phyloP scores from a whole-genome alignment of 2,329 filamentous ascomycete genomes.

The Ceratocystis eucalypticola region DNA sequence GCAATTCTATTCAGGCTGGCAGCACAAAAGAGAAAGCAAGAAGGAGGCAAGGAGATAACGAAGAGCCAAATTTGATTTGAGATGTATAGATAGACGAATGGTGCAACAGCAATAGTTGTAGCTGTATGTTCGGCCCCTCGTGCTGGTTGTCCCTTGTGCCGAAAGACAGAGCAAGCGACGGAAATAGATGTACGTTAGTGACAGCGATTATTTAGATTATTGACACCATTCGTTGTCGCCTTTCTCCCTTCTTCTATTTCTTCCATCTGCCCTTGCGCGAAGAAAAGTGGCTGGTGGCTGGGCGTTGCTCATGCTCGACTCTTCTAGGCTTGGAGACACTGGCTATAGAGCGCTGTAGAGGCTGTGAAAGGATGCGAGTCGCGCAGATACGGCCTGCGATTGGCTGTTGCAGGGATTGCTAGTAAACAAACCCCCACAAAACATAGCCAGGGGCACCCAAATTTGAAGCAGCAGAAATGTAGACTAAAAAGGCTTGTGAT shows the following conservation, averaged over 20 bases:
- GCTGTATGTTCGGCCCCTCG: too few species aligned
- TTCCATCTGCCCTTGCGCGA: conserved; percentile 7
- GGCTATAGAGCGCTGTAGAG: not conserved
- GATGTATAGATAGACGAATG: too few species aligned
- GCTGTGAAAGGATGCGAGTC: conserved; percentile 12
- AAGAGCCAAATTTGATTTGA: too few species aligned
- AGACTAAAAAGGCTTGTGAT: conserved; percentile 1
- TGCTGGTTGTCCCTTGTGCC: too few species aligned
- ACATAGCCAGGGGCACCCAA: conserved; percentile 1
- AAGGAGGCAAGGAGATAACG: too few species aligned
- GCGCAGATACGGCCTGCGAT: conserved; percentile 6
- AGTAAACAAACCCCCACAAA: conserved; percentile 19
- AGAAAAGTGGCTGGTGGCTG: conserved; percentile 8
- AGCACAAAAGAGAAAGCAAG: too few species aligned
- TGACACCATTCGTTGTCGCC: not conserved
- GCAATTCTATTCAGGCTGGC: too few species aligned
- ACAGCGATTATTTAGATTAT: not conserved
- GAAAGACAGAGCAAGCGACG: too few species aligned
- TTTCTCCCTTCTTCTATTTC: conserved; percentile 2
- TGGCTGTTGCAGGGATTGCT: conserved; percentile 10
- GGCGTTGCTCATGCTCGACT: conserved; percentile 2
- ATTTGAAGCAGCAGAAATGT: not conserved
- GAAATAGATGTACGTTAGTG: too few species aligned
- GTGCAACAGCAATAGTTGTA: too few species aligned
- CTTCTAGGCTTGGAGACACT: not conserved